Percentiles rank a stretch among this genome's conserved stretches.
Conservation (phyloP, 306 rosid species). For the Cicer bijugum region DNA sequence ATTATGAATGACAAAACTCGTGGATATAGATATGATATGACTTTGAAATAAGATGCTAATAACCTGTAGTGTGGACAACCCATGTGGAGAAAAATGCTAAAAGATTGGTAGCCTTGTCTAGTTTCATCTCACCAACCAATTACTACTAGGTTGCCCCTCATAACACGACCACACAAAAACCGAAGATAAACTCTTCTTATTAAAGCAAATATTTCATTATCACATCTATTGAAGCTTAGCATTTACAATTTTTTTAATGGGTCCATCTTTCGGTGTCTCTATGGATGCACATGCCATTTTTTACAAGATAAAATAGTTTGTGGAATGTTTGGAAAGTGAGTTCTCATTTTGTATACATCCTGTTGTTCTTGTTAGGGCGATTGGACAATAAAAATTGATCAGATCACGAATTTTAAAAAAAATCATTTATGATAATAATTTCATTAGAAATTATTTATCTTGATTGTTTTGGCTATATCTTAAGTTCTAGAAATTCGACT, state of each 20-base stretch:
- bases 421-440: too few relatives aligned
- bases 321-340: constrained; percentile 1
- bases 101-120: constrained; percentile 32
- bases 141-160: background rate
- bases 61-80: constrained; percentile 40
- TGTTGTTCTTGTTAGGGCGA: too few relatives aligned
- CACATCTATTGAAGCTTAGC: constrained; percentile 32
- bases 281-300: constrained; percentile 13
- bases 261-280: constrained; percentile 37
- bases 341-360: background rate
- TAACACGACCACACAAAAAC: constrained; percentile 20
- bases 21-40: background rate
- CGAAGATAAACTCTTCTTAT: constrained; percentile 22
- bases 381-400: too few relatives aligned
- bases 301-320: constrained; percentile 15
- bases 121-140: constrained; percentile 28
- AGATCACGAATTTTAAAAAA: too few relatives aligned
- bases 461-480: too few relatives aligned
- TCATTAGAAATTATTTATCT: too few relatives aligned
- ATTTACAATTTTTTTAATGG: constrained; percentile 35
- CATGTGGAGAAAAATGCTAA: constrained; percentile 38
- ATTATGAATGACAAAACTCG: too few relatives aligned
- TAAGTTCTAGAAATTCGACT: too few relatives aligned
- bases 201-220: constrained; percentile 33
- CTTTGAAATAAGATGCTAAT: constrained; percentile 14